Evolutionary conservation across 805 yeast species (phyloP), one percentile per base, ranked within the genome.

Genomic region (Saturnispora dispora): DNA sequence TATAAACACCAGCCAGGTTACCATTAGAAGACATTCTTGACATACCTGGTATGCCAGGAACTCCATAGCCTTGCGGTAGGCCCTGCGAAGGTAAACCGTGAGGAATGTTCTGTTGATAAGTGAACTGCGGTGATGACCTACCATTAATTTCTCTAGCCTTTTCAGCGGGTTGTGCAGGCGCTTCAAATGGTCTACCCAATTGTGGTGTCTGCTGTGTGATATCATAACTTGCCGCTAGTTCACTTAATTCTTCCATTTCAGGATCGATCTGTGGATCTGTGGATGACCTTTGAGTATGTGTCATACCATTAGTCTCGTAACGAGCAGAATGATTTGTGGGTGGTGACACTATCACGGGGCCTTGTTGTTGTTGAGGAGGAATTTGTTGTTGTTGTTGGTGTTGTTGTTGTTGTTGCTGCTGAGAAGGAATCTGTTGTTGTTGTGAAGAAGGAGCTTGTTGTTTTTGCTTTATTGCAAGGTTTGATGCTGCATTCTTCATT

Each of bases 81-180:
- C 70, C 71, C 52, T 66, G 71, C 9, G 67, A 56, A 4, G 70
- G 69, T 28, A 64, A 57, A 9, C 68, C 68, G 46, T 63, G 68
- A 11, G 69, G 70, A 27, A 62, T 57, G 15, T 58, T 59, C 50
- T 64, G 70, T 20, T 60, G 58, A 13, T 66, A 63, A 11, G 56
- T 49, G 46, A 52, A 60, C 17, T 59, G 57, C 45, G 71, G 70
- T 18, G 69, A 62, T 5, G 61, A 47, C 2, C 59, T 53, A 10
- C 63, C 65, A 44, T 52, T 57, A 39, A 36, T 42, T 37, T 37
- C 41, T 18, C 13, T 18, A 5, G 41, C 23, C 20, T 17, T 37
- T 9, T 37, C 41, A 18, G 11, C 22, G 2, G 23, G 23, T 37
- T n/a, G 41, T 8, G 41, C 41, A 37, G n/a, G 17, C 9, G 47